Evolutionary conservation across 2,329 filamentous ascomycete genomes (phyloP), one percentile per base, ranked within the genome.

Genomic region (Orbilia blumenaviensis): DNA sequence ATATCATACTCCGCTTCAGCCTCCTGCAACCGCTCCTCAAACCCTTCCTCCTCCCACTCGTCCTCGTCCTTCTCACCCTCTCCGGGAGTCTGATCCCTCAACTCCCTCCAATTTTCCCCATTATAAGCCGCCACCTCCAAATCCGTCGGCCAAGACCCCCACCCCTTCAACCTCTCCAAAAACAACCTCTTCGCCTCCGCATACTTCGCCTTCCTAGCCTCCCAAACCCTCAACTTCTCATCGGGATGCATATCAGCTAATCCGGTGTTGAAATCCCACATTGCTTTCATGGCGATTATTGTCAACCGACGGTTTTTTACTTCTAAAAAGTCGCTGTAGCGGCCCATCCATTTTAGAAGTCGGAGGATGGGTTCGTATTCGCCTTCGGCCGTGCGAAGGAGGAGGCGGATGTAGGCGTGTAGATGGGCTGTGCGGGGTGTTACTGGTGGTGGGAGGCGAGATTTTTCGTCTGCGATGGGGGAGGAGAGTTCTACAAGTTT

Each of bases 61-160:
- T 68, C 27, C 36, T 52, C 54, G 34, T 10, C 38, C 14, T 16
- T 18, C 14, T 50, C 29, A 50, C 7, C 21, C 21, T 29, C n/a
- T 6, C 1, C 29, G 10, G 48, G 23, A 1, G 23, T 38, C 18
- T 23, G n/a, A 36, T 69, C 72, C 29, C 72, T 64, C 72, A 77
- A 54, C 5, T 66, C 66, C 41, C 46, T 52, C 67, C 66, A 77
- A 61, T 72, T 72, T 61, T 62, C 32, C 9, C 73, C 73, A 41
- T 48, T 54, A 42, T 77, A 77, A 21, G 73, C 73, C 52, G 66
- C 61, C 32, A 62, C 61, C 48, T 77, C 73, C n/a, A 34, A 36
- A 50, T 72, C 50, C 9, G 50, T 72, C 16, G 73, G 61, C 73
- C 73, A 77, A n/a, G 48, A 50, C 4, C 73, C 73, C 73, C 73